phyloP scores from a whole-genome alignment of 768 basidiomycete species.

The Lactarius vividus region DNA sequence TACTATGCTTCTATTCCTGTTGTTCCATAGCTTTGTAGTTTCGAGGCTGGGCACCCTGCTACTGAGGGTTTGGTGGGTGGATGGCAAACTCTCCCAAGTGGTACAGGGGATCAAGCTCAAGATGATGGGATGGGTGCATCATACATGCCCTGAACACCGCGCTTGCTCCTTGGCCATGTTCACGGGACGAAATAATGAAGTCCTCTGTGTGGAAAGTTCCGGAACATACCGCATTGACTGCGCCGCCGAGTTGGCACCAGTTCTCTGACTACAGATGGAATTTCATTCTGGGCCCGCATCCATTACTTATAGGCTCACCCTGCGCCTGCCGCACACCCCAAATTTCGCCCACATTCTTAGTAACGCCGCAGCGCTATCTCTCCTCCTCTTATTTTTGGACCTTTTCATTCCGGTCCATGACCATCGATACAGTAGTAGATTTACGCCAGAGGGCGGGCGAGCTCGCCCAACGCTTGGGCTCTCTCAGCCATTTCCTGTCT shows the following conservation, averaged over 20 bases:
- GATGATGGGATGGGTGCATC: not conserved
- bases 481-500: conserved; percentile 22
- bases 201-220: conserved; percentile 17
- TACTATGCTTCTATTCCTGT: conserved; percentile 2
- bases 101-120: not conserved
- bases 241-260: conserved; percentile 25
- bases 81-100: not conserved
- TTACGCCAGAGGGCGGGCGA: conserved; percentile 25
- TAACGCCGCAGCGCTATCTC: conserved; percentile 19
- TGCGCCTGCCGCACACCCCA: conserved; percentile 16
- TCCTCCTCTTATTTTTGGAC: conserved; percentile 3
- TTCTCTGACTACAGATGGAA: conserved; percentile 19
- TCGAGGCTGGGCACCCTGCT: not conserved
- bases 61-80: not conserved
- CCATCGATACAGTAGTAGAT: conserved; percentile 25
- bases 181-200: conserved; percentile 6
- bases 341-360: conserved; percentile 16
- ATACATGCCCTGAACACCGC: conserved; percentile 4
- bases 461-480: conserved; percentile 24
- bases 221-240: conserved; percentile 26
- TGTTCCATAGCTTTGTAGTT: not conserved
- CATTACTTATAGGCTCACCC: conserved; percentile 23
- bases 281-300: conserved; percentile 21
- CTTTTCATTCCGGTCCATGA: conserved; percentile 12
- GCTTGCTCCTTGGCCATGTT: conserved; percentile 11